Conservation (phyloP, 352 stramenopile genomes). For the Globisporangium viniferum region DNA sequence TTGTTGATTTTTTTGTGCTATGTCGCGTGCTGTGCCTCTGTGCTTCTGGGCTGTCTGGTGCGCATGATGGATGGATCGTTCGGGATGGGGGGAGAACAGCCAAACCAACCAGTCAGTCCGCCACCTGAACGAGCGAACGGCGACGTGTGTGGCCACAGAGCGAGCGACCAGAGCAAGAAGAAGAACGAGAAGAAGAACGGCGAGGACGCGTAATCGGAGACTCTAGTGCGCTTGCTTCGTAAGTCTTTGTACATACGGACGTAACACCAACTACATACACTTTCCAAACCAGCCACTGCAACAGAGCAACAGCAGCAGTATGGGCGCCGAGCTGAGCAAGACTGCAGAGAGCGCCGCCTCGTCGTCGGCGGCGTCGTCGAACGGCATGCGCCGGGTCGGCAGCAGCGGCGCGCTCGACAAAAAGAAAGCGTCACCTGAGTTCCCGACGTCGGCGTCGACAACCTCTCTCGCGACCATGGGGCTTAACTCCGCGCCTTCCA, state of each 20-base stretch:
- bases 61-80: background rate
- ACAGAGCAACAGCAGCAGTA: slow-evolving; percentile 18
- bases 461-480: slow-evolving; percentile 55
- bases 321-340: slow-evolving; percentile 75
- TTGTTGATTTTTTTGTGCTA: background rate
- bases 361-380: slow-evolving; percentile 11
- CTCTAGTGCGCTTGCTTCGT: background rate
- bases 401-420: slow-evolving; percentile 63
- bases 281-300: slow-evolving; percentile 4
- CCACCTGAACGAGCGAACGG: background rate
- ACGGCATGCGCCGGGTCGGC: slow-evolving; percentile 58
- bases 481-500: background rate
- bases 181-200: background rate
- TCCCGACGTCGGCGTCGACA: slow-evolving; percentile 51
- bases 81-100: background rate
- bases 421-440: slow-evolving; percentile 25
- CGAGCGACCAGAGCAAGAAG: background rate
- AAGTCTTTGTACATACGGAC: background rate
- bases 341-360: slow-evolving; percentile 26
- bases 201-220: background rate
- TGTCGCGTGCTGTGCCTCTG: background rate
- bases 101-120: background rate
- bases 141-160: background rate
- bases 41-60: background rate
- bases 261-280: background rate